Evolutionary conservation across 371 early-diverging fungal genomes (phyloP), one percentile per base, ranked within the genome.

Genomic region (Mucor saturninus): DNA sequence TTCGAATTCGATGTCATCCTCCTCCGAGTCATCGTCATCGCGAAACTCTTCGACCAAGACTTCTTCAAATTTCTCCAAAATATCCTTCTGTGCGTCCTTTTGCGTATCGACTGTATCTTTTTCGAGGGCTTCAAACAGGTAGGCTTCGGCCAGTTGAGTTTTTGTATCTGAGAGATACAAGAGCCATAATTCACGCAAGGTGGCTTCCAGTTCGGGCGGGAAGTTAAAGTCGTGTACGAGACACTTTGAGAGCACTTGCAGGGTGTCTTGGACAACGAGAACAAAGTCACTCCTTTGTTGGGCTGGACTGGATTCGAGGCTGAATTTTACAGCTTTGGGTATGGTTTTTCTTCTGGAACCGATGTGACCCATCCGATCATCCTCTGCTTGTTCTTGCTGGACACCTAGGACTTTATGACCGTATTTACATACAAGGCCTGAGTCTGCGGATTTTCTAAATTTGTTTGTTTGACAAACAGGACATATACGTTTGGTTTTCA

Each of bases 181-280:
- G 6, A 79, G 15, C 79, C 79, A 79, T 5, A 79, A 11, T 46
- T 79, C 75, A 9, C 76, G 67, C 21, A 69, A 71, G 1, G 67
- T 54, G 30, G 54, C 65, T 43, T 79, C 76, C 9, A 76, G 61
- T 56, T 76, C 69, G 11, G 45, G 29, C 3, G 79, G 73, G 14
- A 74, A 72, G 7, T 64, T 67, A 2, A 76, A 51, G 13, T 76
- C 73, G 32, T 72, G 66, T 4, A 73, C 64, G 46, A 79, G 56
- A 32, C 59, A 49, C 11, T 69, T 61, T 14, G 56, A 46, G 26
- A 74, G 10, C 4, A 67, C 53, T 52, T 67, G 72, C 7, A 77
- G 52, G 1, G 57, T 50, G 21, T 53, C 64, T 29, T 77, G 78
- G 9, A 62, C 54, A 0, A 71, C 59, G 6, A 52, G 62, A 5